phyloP scores from a whole-genome alignment of 169 alveolate genomes.

The Plasmodium vivax region DNA sequence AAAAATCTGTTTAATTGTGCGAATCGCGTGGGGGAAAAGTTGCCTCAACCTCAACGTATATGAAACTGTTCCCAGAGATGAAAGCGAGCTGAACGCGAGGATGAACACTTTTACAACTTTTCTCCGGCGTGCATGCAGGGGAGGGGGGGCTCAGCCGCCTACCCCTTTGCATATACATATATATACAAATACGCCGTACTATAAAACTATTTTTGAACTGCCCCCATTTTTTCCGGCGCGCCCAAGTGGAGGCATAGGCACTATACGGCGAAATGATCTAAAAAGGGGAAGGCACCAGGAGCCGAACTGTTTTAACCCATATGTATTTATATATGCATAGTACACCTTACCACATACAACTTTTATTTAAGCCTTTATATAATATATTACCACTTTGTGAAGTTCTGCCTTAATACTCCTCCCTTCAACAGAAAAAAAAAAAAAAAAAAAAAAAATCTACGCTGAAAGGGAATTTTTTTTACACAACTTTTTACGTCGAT shows the following conservation, averaged over 20 bases:
- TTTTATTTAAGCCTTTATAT: not conserved
- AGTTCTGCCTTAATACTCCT: not conserved
- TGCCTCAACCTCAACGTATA: not conserved
- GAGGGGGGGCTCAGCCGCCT: slow-evolving; percentile 13
- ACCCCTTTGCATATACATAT: not conserved
- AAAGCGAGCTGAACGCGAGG: not conserved
- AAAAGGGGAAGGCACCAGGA: slow-evolving; percentile 10
- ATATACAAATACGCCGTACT: not conserved
- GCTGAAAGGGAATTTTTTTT: too few relatives aligned
- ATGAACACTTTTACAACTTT: slow-evolving; percentile 32
- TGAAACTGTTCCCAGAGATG: not conserved
- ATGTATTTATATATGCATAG: not conserved
- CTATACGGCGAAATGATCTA: slow-evolving; percentile 16
- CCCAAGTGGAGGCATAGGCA: not conserved
- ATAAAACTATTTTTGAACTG: not conserved
- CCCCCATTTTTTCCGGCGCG: not conserved
- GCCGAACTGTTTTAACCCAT: not conserved
- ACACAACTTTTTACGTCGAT: too few relatives aligned
- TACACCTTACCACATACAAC: not conserved
- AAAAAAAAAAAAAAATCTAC: not conserved
- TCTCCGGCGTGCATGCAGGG: slow-evolving; percentile 24
- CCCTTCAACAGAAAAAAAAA: not conserved
- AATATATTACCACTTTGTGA: not conserved
- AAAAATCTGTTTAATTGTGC: not conserved
- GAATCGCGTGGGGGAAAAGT: not conserved